phyloP scores from a whole-genome alignment of 2,329 filamentous ascomycete species.

The Epichloe brachyelytri region DNA sequence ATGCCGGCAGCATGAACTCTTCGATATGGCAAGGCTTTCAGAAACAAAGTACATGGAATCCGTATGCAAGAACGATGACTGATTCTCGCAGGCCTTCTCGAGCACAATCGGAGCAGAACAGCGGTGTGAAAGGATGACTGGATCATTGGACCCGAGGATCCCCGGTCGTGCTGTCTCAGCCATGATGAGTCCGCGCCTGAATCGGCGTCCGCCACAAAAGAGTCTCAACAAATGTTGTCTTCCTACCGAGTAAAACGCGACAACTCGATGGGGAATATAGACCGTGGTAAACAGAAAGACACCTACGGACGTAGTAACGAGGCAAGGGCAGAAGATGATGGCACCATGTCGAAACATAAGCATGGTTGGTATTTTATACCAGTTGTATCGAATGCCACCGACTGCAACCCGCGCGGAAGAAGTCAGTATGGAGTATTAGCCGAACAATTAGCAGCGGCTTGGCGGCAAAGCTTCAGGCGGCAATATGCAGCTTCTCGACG shows the following conservation, averaged over 20 bases:
- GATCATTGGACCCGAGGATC: neutral
- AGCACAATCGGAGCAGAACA: neutral
- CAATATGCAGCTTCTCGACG: neutral
- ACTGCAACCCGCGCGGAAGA: neutral
- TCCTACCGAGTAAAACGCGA: no score
- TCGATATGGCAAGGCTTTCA: neutral
- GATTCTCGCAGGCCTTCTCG: neutral
- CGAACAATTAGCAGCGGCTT: neutral
- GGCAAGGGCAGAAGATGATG: neutral
- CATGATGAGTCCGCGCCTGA: neutral
- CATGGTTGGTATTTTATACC: neutral
- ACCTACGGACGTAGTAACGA: neutral
- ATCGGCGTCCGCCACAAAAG: neutral
- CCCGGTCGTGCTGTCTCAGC: conserved; percentile 6
- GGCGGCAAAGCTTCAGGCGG: neutral
- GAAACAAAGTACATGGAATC: no score
- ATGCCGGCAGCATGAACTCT: no score
- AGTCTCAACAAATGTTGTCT: neutral
- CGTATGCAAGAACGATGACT: no score
- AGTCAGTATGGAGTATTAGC: no score
- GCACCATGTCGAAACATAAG: neutral
- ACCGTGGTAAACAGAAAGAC: neutral
- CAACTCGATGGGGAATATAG: neutral
- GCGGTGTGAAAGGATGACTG: conserved; percentile 4
- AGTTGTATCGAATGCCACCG: neutral